Evolutionary conservation across 305 asterid species (phyloP), one percentile per base, ranked within the genome.

Genomic region (Caryopteris hybrid): DNA sequence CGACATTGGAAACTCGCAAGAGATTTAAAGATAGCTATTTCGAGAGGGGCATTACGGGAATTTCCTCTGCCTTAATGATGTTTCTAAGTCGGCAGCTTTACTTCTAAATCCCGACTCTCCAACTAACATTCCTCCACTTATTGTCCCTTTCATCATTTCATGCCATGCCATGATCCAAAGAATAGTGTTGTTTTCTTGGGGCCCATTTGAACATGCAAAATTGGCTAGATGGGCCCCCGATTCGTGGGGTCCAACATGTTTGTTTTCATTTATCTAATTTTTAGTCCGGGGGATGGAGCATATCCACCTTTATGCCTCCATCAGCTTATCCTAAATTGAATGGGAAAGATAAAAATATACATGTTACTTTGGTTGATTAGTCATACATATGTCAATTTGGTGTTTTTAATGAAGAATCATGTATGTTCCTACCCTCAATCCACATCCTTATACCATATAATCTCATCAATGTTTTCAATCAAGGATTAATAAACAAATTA

Each of bases 131-230:
- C 39, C 41, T 16, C 23, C 33, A 43, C n/a, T 52, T 52, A 45
- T 41, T 38, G 55, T 59, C 64, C 38, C 53, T 68, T 52, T 42
- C 45, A 23, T 34, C 1, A 36, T 61, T 53, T 68, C 43, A 46
- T 45, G 55, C 43, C 60, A 31, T 8, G 11, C 2, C 48, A 71
- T 41, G 54, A 54, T 63, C 64, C 66, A n/a, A 57, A 65, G 31
- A 25, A 64, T 6, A 25, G 41, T 34, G 53, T 55, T 21, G 1
- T 41, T 17, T 20, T 67, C 64, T 27, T 52, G 66, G 71, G 61
- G 1, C 71, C 77, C 72, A 57, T 33, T 4, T 25, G 62, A 65
- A 72, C 72, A 38, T 72, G 77, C 71, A 33, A 51, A 54, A 63
- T 39, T 63, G 52, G n/a, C n/a, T n/a, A n/a, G n/a, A n/a, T n/a